phyloP scores from a whole-genome alignment of 2,329 filamentous ascomycete species.

The Mycocentrospora acerina region DNA sequence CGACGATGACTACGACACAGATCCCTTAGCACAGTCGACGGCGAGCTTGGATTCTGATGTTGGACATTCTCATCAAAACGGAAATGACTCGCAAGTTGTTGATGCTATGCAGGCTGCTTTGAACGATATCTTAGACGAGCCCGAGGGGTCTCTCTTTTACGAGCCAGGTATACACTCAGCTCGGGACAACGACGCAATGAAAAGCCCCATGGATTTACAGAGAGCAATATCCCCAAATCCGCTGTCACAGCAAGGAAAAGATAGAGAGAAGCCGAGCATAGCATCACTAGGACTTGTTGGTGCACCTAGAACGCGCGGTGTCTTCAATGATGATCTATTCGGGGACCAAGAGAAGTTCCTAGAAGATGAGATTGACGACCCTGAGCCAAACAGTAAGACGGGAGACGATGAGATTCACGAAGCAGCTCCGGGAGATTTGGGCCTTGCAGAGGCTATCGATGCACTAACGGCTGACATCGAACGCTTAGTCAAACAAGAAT shows the following conservation, averaged over 20 bases:
- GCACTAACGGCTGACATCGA: conserved; percentile 89
- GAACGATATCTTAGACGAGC: conserved; percentile 84
- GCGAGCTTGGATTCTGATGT: conserved; percentile 75
- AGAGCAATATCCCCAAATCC: conserved; percentile 45
- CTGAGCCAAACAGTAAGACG: conserved; percentile 59
- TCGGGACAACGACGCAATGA: conserved; percentile 62
- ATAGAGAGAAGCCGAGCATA: conserved; percentile 74
- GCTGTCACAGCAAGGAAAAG: conserved; percentile 40
- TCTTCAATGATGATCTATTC: conserved; percentile 93
- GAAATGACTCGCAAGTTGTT: conserved; percentile 77
- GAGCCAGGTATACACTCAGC: conserved; percentile 54
- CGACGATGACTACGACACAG: conserved; percentile 76
- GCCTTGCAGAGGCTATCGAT: conserved; percentile 88
- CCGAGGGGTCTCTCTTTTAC: conserved; percentile 68
- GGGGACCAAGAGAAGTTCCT: conserved; percentile 84
- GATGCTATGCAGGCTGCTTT: conserved; percentile 91
- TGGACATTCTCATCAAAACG: conserved; percentile 43
- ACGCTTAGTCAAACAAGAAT: conserved; percentile 81
- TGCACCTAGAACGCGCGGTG: conserved; percentile 80
- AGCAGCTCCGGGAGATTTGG: conserved; percentile 91
- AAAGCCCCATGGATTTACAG: conserved; percentile 62
- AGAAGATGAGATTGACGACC: conserved; percentile 81
- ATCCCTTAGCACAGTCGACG: conserved; percentile 73
- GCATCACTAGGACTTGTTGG: conserved; percentile 90
- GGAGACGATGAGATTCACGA: conserved; percentile 85